Base-by-base conservation (phyloP, 2,329 filamentous ascomycete genomes). In the Arthrobotrys pseudoclavata region DNA sequence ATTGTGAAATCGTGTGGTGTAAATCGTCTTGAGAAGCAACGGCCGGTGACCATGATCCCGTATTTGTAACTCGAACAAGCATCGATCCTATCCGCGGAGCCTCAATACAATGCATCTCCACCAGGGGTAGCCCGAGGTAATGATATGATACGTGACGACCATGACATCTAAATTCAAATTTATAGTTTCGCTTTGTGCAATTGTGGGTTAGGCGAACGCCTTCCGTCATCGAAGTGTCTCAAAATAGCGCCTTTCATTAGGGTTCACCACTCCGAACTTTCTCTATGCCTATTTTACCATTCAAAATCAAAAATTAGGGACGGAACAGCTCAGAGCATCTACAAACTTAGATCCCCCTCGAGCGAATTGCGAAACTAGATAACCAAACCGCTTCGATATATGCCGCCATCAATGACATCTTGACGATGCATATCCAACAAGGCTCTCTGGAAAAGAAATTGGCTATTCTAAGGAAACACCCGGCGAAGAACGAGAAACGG, bases 381-480 rank as follows among this genome's bases (percentile, higher is more conserved):
- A 76, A 76, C 29, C 66, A 76, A 52, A 76, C 52, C 4, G 24
- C 66, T 0, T 50, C 29, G n/a, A 76, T 67, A 29, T 66, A 70
- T 24, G 5, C 57, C 26, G 42, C 72, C 18, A 70, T 70, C 10
- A 70, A 76, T 40, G 72, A 76, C 0, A 67, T 69, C 10, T 13
- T 20, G 4, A 67, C 37, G 6, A 70, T 76, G 72, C 66, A 62
- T n/a, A 4, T 20, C n/a, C 72, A 76, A 18, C 57, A 67, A 29
- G 31, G n/a, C 1, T 42, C 50, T 6, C 31, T 76, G 1, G 66
- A 70, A 24, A 66, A 47, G 13, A 69, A 62, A 29, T 26, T 76
- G 9, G n/a, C 50, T 6, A 45, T 24, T 18, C n/a, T 70, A 4
- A 63, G 50, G 22, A 70, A 24, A 48, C 24, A 76, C 2, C 66